Evolutionary conservation across 306 rosid genomes (phyloP).

Genomic region (Prunus mira): DNA sequence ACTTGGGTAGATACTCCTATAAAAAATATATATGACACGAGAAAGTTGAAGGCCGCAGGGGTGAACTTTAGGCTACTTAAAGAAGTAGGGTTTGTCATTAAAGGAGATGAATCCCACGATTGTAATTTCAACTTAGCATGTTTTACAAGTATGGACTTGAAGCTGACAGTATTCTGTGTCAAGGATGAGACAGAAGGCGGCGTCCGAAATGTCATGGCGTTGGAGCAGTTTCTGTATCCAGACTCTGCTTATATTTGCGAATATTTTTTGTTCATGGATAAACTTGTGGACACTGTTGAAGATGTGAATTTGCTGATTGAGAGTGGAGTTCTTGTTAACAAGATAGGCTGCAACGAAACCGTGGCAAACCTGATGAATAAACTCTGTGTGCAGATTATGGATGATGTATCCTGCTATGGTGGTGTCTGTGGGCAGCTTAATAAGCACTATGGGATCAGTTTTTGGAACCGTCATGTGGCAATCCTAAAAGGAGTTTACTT

Average conservation of each 20-base stretch:
- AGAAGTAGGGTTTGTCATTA: background rate
- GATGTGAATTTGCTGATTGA: constrained; percentile 55
- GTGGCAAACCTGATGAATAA: constrained; percentile 38
- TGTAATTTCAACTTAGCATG: background rate
- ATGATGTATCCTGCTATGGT: constrained; percentile 24
- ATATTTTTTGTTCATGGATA: constrained; percentile 38
- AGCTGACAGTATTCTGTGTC: background rate
- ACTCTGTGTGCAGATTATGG: constrained; percentile 37
- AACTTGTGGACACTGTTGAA: constrained; percentile 35
- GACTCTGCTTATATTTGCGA: constrained; percentile 36
- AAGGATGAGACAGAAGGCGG: background rate
- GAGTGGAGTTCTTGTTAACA: constrained; percentile 37
- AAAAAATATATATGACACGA: background rate
- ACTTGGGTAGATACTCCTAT: background rate
- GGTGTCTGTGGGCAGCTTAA: constrained; percentile 16
- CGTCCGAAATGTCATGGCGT: constrained; percentile 46
- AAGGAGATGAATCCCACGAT: background rate
- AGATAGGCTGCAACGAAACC: constrained; percentile 44
- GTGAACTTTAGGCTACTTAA: background rate
- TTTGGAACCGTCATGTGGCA: constrained; percentile 50
- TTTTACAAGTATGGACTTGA: background rate
- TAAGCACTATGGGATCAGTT: constrained; percentile 28
- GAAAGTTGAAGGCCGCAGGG: background rate
- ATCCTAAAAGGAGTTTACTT: constrained; percentile 44
- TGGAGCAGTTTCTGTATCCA: constrained; percentile 56